These are phyloP conservation scores for Hamamelis virginiana DNA, from an alignment of 164 flowering plant genomes.

Conservation along the genomic window DNA sequence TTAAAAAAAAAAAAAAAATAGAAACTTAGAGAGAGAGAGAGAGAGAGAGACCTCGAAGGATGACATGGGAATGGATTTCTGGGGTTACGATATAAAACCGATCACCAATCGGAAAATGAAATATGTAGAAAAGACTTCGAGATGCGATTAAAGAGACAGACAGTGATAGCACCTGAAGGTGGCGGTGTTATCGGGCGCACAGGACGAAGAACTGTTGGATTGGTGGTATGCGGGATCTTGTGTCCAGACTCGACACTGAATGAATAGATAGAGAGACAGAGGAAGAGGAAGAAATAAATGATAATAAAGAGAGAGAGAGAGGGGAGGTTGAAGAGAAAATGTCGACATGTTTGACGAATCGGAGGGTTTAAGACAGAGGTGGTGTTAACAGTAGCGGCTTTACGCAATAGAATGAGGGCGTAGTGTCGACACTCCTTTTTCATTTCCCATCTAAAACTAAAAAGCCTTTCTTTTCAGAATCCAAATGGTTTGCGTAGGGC, in stretches of 20 bases:
- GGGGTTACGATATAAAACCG: too few species aligned
- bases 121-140: background rate
- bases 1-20: background rate
- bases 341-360: constrained; percentile 39
- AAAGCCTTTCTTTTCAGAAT: too few species aligned
- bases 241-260: too few species aligned
- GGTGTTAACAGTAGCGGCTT: constrained; percentile 10
- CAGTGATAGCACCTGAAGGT: too few species aligned
- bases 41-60: constrained; percentile 23
- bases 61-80: constrained; percentile 13
- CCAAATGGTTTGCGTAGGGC: too few species aligned
- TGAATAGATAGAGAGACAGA: background rate
- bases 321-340: constrained; percentile 6
- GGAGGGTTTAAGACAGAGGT: background rate
- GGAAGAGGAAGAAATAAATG: background rate
- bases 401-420: constrained; percentile 27
- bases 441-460: too few species aligned
- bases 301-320: background rate
- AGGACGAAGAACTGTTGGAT: too few species aligned
- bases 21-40: background rate
- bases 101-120: too few species aligned
- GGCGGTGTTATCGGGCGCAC: too few species aligned
- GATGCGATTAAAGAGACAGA: background rate
- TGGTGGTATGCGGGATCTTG: too few species aligned
- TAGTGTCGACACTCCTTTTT: constrained; percentile 41